Evolutionary conservation across 2,329 filamentous ascomycete species (phyloP), one percentile per base, ranked within the genome.

Genomic region (Clonostachys byssicola): DNA sequence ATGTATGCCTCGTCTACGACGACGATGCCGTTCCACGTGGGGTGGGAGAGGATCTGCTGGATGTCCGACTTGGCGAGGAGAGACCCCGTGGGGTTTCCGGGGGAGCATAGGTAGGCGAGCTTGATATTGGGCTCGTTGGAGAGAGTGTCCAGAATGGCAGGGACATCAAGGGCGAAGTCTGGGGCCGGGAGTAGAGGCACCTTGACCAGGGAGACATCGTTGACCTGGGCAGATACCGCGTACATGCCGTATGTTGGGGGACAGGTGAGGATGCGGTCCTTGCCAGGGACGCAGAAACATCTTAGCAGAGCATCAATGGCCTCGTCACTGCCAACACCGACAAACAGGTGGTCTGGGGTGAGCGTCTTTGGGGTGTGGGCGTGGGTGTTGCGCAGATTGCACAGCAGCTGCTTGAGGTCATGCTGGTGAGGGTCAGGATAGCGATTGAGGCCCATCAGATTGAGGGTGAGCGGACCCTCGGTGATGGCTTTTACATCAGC

Each of bases 181-280:
- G 89, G 85, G 2, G 83, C 80, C 2, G 80, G 77, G 43, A 88
- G 78, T 18, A 97, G 75, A 0, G 92, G 91, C n/a, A 97, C 84
- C 63, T 88, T 89, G 56, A 95, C 86, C 23, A 97, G 81, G 42
- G 78, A 78, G 17, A 99, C 77, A 61, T 97, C 94, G 72, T 99
- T 99, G 56, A 96, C 86, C 63, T 95, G 88, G 1, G 94, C 94
- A 7, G 89, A 95, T 16, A 99, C 94, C 42, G 83, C 77, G 74
- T 99, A 99, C 94, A 99, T 99, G 70, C 94, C 94, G 66, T 99
- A 99, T 1, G 94, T 99, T 1, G 94, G 94, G 16, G 94, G 94
- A 62, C 92, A 97, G 40, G 90, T 92, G 35, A 99, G 80, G 62
- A 99, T 95, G 62, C 88, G 90, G 70, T 99, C 94, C 54, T 78